Evolutionary conservation across 805 yeast genomes (phyloP), one percentile per base, ranked within the genome.

Genomic region (Huiozyma naganishii): DNA sequence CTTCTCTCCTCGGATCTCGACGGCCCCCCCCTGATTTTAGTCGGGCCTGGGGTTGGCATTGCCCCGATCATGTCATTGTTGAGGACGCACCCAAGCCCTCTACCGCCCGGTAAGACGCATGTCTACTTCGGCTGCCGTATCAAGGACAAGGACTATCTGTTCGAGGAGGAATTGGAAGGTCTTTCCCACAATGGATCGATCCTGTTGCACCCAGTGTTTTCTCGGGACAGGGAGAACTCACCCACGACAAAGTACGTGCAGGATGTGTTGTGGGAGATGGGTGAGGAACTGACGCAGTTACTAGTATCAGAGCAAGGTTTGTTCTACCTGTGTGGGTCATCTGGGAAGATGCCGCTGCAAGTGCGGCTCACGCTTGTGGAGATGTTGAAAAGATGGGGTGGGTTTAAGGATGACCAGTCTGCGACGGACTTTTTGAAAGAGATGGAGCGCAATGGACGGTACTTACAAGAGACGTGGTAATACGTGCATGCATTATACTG

Each of bases 21-120:
- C 59, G 48, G 57, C 4, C 57, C 47, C 2, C 83, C 95, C 0
- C 64, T 83, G 27, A 64, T 92, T 3, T 68, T 90, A 74, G 71
- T 90, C 4, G 82, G 90, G 1, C 95, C 98, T 0, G 99, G 98
- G 4, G 94, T 97, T 0, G 99, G 99, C 2, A 70, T 92, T 8
- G 98, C 99, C 0, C 98, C 98, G 2, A 78, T 90, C 73, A 76
- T 86, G 54, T 73, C 85, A 1, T 55, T 89, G 36, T 71, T 90
- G 10, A 75, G 75, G 37, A 54, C 68, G 1, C 52, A 61, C 3
- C 43, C 48, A 27, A 28, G 32, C 6, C 34, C 29, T 7, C 33
- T 49, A 5, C 50, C 52, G 6, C 36, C 44, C 7, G 4, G 23
- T 17, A 47, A 48, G 0, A 44, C 82, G 36, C 64, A 71, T 37